A percentile compares a stretch with the other conserved stretches of the same genome.
Evolutionary conservation across 2,329 filamentous ascomycete species (phyloP).

Genomic region (Neodidymelliopsis sp.): DNA sequence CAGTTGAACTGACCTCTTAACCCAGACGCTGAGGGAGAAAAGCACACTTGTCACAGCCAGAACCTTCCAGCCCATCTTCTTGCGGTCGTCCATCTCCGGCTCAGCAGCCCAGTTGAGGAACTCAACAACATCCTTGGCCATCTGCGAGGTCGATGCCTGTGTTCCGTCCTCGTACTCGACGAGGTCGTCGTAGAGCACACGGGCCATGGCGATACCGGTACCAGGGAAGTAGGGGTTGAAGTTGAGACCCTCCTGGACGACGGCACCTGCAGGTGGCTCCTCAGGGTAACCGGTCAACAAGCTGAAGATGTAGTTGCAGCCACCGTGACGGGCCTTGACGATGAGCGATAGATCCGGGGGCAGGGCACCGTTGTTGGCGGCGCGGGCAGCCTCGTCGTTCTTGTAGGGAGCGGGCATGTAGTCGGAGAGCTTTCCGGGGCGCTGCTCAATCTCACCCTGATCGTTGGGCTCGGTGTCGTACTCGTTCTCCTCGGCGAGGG

Average conservation of each 20-base stretch:
- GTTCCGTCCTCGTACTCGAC: constrained; percentile 99
- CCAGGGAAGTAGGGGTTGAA: constrained; percentile 99
- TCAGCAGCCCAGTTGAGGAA: constrained; percentile 99
- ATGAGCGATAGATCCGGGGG: constrained; percentile 98
- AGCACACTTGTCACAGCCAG: constrained; percentile 80
- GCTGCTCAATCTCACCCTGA: constrained; percentile 97
- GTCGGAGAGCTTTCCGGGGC: constrained; percentile 97
- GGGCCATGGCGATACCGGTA: constrained; percentile 98
- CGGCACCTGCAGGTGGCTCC: constrained; percentile 88
- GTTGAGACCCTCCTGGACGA: constrained; percentile 89
- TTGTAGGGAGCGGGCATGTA: constrained; percentile 96
- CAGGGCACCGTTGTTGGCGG: constrained; percentile 97
- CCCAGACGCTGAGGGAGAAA: constrained; percentile 90
- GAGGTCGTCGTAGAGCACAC: constrained; percentile 95
- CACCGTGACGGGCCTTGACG: constrained; percentile 95
- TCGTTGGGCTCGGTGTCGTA: constrained; percentile 99
- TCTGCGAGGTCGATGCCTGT: constrained; percentile 93
- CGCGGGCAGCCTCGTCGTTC: constrained; percentile 98
- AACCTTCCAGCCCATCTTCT: constrained; percentile 99
- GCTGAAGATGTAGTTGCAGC: constrained; percentile 98
- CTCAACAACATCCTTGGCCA: constrained; percentile 99
- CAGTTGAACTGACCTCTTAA: constrained; percentile 74
- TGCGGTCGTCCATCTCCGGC: constrained; percentile 98
- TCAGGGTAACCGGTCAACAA: constrained; percentile 97
- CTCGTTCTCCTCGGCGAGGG: constrained; percentile 95